A percentile compares a stretch with the other conserved stretches of the same genome.
Conservation (phyloP, 2,329 filamentous ascomycete genomes). For the Aspergillus fumigatiaffinis region DNA sequence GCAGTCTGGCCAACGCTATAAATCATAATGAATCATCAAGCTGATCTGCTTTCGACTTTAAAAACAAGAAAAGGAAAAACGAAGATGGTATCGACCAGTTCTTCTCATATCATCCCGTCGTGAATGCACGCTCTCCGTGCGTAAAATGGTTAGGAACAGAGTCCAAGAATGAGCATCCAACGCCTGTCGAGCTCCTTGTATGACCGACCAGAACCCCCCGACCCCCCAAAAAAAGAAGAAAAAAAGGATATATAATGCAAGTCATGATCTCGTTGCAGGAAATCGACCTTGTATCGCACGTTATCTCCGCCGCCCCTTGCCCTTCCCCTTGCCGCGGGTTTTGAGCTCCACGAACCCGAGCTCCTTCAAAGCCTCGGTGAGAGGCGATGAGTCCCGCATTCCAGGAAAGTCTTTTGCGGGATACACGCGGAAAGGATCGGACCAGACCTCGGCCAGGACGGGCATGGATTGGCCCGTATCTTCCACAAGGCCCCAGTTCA, state of each 20-base stretch:
- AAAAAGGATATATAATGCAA: not conserved
- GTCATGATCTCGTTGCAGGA: not conserved
- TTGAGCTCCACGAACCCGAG: slow-evolving; percentile 41
- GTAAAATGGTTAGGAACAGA: not conserved
- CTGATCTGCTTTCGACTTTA: not conserved
- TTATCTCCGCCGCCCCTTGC: slow-evolving; percentile 28
- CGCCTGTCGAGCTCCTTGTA: not conserved
- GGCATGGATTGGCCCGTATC: slow-evolving; percentile 35
- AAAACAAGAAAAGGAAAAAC: not conserved
- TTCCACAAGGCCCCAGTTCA: slow-evolving; percentile 37
- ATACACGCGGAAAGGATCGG: slow-evolving; percentile 40
- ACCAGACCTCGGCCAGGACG: slow-evolving; percentile 39
- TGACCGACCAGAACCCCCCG: not conserved
- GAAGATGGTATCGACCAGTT: not conserved
- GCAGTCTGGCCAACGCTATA: not conserved
- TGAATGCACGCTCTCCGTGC: not conserved
- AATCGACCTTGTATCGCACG: not conserved
- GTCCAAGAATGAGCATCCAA: not conserved
- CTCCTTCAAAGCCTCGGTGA: slow-evolving; percentile 38
- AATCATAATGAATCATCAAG: not conserved
- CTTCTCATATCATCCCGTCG: not conserved
- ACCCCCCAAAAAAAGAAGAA: not conserved
- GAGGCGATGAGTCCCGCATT: slow-evolving; percentile 38
- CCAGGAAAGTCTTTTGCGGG: slow-evolving; percentile 44
- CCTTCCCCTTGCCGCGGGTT: slow-evolving; percentile 34